Base-by-base conservation (phyloP, 2,329 filamentous ascomycete genomes). In the Hyphodiscus sp. region DNA sequence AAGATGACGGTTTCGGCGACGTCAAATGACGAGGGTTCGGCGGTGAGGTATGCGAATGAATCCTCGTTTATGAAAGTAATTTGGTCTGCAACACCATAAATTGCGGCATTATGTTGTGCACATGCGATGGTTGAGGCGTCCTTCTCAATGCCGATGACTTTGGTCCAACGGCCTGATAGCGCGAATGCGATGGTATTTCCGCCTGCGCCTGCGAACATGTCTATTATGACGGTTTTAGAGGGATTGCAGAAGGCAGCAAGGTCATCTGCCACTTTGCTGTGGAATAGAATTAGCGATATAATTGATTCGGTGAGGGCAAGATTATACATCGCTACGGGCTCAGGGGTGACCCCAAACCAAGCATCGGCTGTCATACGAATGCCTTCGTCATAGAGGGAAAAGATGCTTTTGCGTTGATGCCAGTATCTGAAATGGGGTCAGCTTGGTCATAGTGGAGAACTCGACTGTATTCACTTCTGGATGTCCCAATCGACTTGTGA, bases 111-210 rank as follows among this genome's bases (percentile, higher is more conserved):
- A 68, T 95, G 85, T 73, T 95, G 91, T 23, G 91, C 94, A 70
- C 95, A 99, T 45, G 86, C 85, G 7, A 99, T 78, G 0, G 88
- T 89, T 10, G 83, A 80, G 2, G 84, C 76, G 64, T 97, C 85
- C 62, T 86, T 87, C 72, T 99, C 94, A 61, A 99, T 86, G 43
- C 88, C 90, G 67, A 97, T 90, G 59, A 99, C 82, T 59, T 82
- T 85, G 49, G 84, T 80, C 87, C 90, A 99, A 58, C 84, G 82
- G 19, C 79, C 82, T 0, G 86, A 89, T 10, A 85, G 79, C 18
- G 94, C 92, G 63, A 99, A 95, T n/a, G 91, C 90, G 62, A 99
- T 97, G 20, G 87, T 82, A 69, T 99, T 99, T 51, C 91, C 94
- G 41, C 95, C 94, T 0, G 89, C 91, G 44, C 94, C 94, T 26